Evolutionary conservation across 2,329 filamentous ascomycete species (phyloP).

Genomic region (Plectosphaerella sp.): DNA sequence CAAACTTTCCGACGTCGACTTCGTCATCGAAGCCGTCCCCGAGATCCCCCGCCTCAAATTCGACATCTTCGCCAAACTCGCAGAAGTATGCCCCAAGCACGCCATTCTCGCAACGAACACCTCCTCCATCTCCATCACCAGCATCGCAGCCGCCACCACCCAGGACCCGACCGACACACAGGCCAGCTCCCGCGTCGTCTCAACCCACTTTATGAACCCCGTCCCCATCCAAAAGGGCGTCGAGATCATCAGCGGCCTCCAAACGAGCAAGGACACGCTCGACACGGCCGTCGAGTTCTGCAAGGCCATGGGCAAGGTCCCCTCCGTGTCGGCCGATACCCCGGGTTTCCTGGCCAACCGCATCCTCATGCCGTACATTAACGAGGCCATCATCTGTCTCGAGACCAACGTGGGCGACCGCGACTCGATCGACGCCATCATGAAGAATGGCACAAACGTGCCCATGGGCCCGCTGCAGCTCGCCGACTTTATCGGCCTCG

Average conservation of each 20-base stretch:
- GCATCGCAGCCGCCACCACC: constrained; percentile 84
- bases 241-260: constrained; percentile 91
- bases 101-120: constrained; percentile 96
- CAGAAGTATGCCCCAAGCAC: constrained; percentile 75
- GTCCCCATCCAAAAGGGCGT: constrained; percentile 96
- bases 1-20: constrained; percentile 78
- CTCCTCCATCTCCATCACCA: constrained; percentile 96
- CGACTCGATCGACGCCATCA: constrained; percentile 93
- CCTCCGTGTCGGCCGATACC: constrained; percentile 81
- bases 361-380: constrained; percentile 99
- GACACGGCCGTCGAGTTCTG: constrained; percentile 82
- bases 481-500: constrained; percentile 94
- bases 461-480: constrained; percentile 94
- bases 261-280: constrained; percentile 80
- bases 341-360: constrained; percentile 95
- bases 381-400: constrained; percentile 93
- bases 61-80: constrained; percentile 79
- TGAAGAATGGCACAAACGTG: constrained; percentile 99
- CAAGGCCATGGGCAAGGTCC: constrained; percentile 86
- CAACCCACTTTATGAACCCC: constrained; percentile 99
- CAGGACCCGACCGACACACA: constrained; percentile 74
- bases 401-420: constrained; percentile 86
- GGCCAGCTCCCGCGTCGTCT: constrained; percentile 81
- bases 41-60: constrained; percentile 86
- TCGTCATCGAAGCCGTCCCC: constrained; percentile 95